Conservation (phyloP, 805 yeast genomes). For the Zygoascus flipseniorum region DNA sequence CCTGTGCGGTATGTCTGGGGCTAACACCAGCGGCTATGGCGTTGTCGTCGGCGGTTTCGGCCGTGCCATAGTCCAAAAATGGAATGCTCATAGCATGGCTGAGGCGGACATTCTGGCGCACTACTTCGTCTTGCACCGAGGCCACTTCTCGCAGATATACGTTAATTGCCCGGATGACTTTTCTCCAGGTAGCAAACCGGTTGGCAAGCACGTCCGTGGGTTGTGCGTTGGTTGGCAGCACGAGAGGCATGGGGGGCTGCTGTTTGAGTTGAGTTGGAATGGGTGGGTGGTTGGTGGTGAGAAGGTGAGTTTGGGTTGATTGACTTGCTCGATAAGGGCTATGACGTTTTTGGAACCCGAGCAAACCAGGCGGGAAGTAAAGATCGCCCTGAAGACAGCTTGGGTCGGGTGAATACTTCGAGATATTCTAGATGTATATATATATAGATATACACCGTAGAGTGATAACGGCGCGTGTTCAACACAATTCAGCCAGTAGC, state of each 20-base stretch:
- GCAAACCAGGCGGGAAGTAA: too few relatives aligned
- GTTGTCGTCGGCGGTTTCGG: constrained; percentile 19
- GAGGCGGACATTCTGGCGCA: constrained; percentile 71
- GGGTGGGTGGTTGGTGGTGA: neutral
- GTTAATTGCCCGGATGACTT: constrained; percentile 63
- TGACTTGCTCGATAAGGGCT: neutral
- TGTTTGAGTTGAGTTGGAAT: neutral
- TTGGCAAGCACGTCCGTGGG: constrained; percentile 85
- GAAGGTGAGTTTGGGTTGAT: neutral
- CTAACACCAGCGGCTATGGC: constrained; percentile 3
- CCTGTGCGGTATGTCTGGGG: neutral
- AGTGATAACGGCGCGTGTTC: too few relatives aligned
- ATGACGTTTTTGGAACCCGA: too few relatives aligned
- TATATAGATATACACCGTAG: too few relatives aligned
- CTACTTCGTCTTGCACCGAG: constrained; percentile 79
- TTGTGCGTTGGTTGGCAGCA: constrained; percentile 51
- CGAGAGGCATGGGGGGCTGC: neutral
- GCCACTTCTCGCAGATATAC: constrained; percentile 72
- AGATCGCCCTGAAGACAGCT: too few relatives aligned
- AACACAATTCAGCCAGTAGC: too few relatives aligned
- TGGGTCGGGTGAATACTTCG: too few relatives aligned
- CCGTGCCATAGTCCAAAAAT: constrained; percentile 31
- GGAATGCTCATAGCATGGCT: constrained; percentile 66
- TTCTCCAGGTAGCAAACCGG: constrained; percentile 81
- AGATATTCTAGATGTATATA: too few relatives aligned